A percentile compares a stretch with the other conserved stretches of the same genome.
These are phyloP conservation scores for Epichloe festucae DNA, from an alignment of 2,329 filamentous ascomycete genomes.

Conservation along the genomic window DNA sequence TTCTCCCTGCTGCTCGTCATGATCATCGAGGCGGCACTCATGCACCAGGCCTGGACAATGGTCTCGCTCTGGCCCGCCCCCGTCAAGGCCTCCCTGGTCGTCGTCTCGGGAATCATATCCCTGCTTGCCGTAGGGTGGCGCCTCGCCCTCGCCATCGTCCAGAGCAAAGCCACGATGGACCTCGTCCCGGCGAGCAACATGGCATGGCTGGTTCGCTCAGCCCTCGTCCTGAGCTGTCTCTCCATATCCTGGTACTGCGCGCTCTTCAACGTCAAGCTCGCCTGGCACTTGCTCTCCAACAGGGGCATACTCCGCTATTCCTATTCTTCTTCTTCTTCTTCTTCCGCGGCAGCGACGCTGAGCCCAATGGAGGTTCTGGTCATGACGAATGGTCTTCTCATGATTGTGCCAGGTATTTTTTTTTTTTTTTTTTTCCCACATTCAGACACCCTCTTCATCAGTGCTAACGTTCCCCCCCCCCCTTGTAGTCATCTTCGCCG, in stretches of 20 bases:
- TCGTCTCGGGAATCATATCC: conserved; percentile 23
- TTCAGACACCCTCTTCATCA: not conserved
- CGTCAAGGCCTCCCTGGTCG: conserved; percentile 19
- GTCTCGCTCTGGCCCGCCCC: conserved; percentile 31
- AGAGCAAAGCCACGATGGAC: conserved; percentile 19
- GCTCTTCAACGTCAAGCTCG: conserved; percentile 39
- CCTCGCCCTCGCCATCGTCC: conserved; percentile 22
- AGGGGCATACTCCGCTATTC: conserved; percentile 32
- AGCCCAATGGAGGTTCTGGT: conserved; percentile 41
- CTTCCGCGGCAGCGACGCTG: conserved; percentile 12
- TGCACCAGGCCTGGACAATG: conserved; percentile 40
- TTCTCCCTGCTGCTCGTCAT: conserved; percentile 31
- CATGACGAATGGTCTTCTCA: conserved; percentile 42
- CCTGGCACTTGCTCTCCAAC: conserved; percentile 33
- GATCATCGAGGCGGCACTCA: conserved; percentile 32
- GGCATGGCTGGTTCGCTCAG: conserved; percentile 26
- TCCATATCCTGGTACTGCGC: conserved; percentile 41
- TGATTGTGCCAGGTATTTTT: conserved; percentile 37
- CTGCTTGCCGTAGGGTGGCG: conserved; percentile 20
- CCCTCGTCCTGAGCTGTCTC: conserved; percentile 25
- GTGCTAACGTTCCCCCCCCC: not conserved
- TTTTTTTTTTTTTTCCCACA: no score
- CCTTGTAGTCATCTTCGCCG: conserved; percentile 36
- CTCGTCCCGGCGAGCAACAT: conserved; percentile 11
- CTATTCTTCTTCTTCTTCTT: conserved; percentile 13